Conservation (phyloP, 805 yeast species). For the Metschnikowia peoriensis region DNA sequence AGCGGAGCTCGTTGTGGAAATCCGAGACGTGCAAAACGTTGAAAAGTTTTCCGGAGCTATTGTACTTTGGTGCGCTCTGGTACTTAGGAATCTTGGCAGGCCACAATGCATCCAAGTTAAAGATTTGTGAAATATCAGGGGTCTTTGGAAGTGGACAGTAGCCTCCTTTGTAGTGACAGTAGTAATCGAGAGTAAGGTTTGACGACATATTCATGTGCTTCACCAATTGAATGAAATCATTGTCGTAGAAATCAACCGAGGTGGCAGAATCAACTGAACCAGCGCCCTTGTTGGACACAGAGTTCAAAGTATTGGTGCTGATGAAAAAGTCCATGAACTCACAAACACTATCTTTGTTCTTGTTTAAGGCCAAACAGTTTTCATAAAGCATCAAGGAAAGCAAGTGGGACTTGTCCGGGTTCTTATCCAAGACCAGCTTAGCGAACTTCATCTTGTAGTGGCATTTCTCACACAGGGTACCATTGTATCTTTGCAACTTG, state of each 20-base stretch:
- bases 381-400: slow-evolving; percentile 35
- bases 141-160: slow-evolving; percentile 53
- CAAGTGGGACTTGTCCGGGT: slow-evolving; percentile 36
- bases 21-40: slow-evolving; percentile 67
- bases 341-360: slow-evolving; percentile 30
- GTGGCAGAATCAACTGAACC: slow-evolving; percentile 20
- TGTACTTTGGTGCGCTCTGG: slow-evolving; percentile 30
- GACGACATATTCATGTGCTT: slow-evolving; percentile 36
- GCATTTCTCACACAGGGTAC: slow-evolving; percentile 35
- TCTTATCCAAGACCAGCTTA: slow-evolving; percentile 22
- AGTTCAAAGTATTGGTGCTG: slow-evolving; percentile 30
- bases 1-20: slow-evolving; percentile 59
- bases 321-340: slow-evolving; percentile 38
- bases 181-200: slow-evolving; percentile 42
- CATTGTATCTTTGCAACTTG: slow-evolving; percentile 29
- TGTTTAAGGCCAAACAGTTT: slow-evolving; percentile 31
- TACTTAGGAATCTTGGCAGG: slow-evolving; percentile 32
- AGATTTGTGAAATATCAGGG: slow-evolving; percentile 44
- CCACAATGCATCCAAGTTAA: slow-evolving; percentile 34
- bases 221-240: slow-evolving; percentile 39
- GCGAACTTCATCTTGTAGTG: slow-evolving; percentile 35
- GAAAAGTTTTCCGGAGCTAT: slow-evolving; percentile 37
- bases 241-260: slow-evolving; percentile 35
- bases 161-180: slow-evolving; percentile 50
- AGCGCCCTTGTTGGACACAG: slow-evolving; percentile 18